Percentiles rank a stretch among this genome's conserved stretches.
phyloP scores from a whole-genome alignment of 2,329 filamentous ascomycete species.

The Bipolaris gigantea region DNA sequence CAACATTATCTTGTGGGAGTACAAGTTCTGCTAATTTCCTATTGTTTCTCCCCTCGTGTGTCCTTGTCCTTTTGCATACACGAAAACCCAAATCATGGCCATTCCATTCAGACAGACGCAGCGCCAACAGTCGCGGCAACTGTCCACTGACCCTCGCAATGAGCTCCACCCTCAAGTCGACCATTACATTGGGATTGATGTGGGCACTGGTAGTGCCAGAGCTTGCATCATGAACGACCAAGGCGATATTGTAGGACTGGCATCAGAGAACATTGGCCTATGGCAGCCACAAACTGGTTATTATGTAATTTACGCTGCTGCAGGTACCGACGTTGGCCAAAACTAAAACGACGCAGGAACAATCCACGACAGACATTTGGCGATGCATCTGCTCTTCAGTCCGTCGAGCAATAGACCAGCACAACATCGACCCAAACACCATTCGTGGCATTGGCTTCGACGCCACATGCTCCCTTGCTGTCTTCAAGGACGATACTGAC shows the following conservation, averaged over 20 bases:
- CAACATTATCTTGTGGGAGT: constrained; percentile 32
- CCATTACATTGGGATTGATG: constrained; percentile 85
- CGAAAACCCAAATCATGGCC: constrained; percentile 22
- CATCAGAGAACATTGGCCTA: constrained; percentile 56
- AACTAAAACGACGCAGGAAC: constrained; percentile 63
- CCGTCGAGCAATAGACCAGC: constrained; percentile 77
- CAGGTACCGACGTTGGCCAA: background rate
- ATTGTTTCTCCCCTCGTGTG: background rate
- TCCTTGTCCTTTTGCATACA: background rate
- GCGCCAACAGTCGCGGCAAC: constrained; percentile 47
- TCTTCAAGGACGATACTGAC: constrained; percentile 86
- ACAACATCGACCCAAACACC: constrained; percentile 71
- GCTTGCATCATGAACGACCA: constrained; percentile 93
- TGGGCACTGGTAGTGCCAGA: constrained; percentile 91
- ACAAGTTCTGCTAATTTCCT: background rate
- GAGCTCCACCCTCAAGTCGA: constrained; percentile 60
- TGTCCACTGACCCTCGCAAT: constrained; percentile 57
- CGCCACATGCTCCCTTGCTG: constrained; percentile 94
- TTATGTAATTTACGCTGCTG: constrained; percentile 48
- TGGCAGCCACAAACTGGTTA: constrained; percentile 59
- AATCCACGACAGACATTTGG: constrained; percentile 99
- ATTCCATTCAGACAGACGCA: constrained; percentile 34
- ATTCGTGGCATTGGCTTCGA: constrained; percentile 96
- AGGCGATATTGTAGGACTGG: constrained; percentile 75
- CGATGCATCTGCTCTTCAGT: constrained; percentile 88